Evolutionary conservation across 2,329 filamentous ascomycete species (phyloP).

Genomic region (Monosporascus sp.): DNA sequence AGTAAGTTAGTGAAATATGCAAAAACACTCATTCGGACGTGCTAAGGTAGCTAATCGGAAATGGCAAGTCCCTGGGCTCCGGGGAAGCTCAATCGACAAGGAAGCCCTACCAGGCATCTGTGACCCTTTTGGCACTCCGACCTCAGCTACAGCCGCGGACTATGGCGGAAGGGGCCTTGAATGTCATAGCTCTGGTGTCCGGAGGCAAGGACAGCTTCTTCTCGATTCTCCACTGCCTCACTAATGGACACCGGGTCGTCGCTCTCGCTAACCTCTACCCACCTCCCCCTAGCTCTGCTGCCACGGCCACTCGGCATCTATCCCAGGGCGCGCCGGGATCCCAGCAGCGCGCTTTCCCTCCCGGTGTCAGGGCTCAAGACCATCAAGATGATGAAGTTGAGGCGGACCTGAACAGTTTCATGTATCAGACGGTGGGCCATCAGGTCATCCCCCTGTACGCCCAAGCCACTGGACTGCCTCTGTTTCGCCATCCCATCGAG

Average conservation of each 20-base stretch:
- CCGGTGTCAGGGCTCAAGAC: conserved; percentile 1
- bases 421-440: conserved; percentile 98
- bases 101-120: too few species aligned
- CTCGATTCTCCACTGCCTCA: conserved; percentile 82
- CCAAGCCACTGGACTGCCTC: conserved; percentile 68
- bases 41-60: conserved; percentile 5
- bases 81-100: too few species aligned
- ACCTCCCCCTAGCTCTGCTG: conserved; percentile 4
- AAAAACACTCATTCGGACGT: not conserved
- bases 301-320: conserved; percentile 6
- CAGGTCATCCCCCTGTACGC: conserved; percentile 80
- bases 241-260: conserved; percentile 77
- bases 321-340: conserved; percentile 4
- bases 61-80: too few species aligned
- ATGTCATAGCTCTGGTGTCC: conserved; percentile 89
- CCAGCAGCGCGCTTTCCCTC: conserved; percentile 7
- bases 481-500: conserved; percentile 74
- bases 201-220: conserved; percentile 97
- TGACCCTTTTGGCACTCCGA: too few species aligned
- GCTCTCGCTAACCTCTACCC: conserved; percentile 84
- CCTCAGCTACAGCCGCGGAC: not conserved
- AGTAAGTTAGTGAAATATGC: not conserved
- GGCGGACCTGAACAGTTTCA: conserved; percentile 88
- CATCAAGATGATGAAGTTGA: conserved; percentile 35
- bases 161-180: conserved; percentile 45